Base-by-base conservation (phyloP, 257 asterid species). In the Mentha longifolia region DNA sequence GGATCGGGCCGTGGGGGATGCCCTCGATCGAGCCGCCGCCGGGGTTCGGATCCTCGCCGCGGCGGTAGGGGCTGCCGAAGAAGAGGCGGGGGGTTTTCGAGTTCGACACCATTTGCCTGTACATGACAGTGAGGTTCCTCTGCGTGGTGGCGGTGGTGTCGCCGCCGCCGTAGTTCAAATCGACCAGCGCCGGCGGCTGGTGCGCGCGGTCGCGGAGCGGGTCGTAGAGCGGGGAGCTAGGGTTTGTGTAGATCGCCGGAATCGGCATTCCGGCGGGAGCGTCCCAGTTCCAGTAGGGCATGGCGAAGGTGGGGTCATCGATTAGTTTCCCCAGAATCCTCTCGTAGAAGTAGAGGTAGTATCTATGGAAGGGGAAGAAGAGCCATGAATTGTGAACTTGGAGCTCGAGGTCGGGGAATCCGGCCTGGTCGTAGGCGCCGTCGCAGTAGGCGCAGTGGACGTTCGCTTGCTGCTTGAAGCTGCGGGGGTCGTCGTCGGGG, bases 241-340 rank as follows among this genome's bases (percentile, higher is more conserved):
- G 71, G 28, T 82, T 75, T 0, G 91, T 16, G 62, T 92, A 92
- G 6, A 85, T 67, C 4, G 71, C 10, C 0, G 96, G 98, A 5
- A 92, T 50, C 0, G 19, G 22, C 98, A 89, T 89, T 25, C 98
- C 98, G 0, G 63, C 86, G 0, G 92, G 88, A 1, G 86, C 72
- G 17, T 92, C 98, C 86, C 88, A 92, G 74, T 88, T 89, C 98
- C 98, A 92, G 33, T 70, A 92, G 3, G 98, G 96, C 78, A 92
- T 85, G 0, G 85, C 81, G 51, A 92, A 92, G 28, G 81, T 80
- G 2, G 96, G 96, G 9, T 92, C 96, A 41, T 85, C 71, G n/a
- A 92, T 84, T 0, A 92, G 12, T 45, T 85, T 92, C 0, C 85
- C 95, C 45, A 85, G 58, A 7, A 89, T 92, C 50, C 85, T 77